Conservation (phyloP, 805 yeast species). For the Metschnikowia similis region DNA sequence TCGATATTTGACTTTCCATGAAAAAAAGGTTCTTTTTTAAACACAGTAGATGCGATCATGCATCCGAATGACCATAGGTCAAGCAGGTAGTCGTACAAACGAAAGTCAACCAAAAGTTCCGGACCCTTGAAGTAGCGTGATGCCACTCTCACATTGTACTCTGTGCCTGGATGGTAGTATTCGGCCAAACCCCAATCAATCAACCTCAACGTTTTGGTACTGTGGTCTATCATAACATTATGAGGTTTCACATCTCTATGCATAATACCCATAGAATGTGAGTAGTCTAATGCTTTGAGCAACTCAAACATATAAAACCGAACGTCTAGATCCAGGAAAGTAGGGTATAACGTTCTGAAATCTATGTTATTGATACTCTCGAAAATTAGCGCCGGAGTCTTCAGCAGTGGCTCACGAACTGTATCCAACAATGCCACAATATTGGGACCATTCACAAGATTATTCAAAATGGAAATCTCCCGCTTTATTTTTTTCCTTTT, state of each 20-base stretch:
- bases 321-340: slow-evolving; percentile 69
- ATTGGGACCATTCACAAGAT: slow-evolving; percentile 79
- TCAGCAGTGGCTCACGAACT: slow-evolving; percentile 80
- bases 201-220: slow-evolving; percentile 54
- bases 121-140: slow-evolving; percentile 92
- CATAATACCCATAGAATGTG: slow-evolving; percentile 92
- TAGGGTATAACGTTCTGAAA: slow-evolving; percentile 81
- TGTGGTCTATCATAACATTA: slow-evolving; percentile 88
- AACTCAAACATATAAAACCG: slow-evolving; percentile 81
- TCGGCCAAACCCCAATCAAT: slow-evolving; percentile 97
- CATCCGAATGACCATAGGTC: slow-evolving; percentile 93
- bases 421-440: slow-evolving; percentile 72
- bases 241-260: slow-evolving; percentile 94
- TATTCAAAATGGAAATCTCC: slow-evolving; percentile 83
- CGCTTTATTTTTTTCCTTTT: slow-evolving; percentile 89
- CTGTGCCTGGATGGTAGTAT: slow-evolving; percentile 84
- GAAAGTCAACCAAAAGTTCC: slow-evolving; percentile 75
- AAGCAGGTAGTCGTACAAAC: slow-evolving; percentile 81
- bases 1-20: slow-evolving; percentile 90
- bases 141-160: slow-evolving; percentile 88
- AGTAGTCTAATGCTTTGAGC: slow-evolving; percentile 76
- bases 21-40: slow-evolving; percentile 88
- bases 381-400: slow-evolving; percentile 85
- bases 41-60: slow-evolving; percentile 83
- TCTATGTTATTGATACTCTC: slow-evolving; percentile 83